phyloP scores from a whole-genome alignment of 164 flowering plant genomes.

The Saururus chinensis region DNA sequence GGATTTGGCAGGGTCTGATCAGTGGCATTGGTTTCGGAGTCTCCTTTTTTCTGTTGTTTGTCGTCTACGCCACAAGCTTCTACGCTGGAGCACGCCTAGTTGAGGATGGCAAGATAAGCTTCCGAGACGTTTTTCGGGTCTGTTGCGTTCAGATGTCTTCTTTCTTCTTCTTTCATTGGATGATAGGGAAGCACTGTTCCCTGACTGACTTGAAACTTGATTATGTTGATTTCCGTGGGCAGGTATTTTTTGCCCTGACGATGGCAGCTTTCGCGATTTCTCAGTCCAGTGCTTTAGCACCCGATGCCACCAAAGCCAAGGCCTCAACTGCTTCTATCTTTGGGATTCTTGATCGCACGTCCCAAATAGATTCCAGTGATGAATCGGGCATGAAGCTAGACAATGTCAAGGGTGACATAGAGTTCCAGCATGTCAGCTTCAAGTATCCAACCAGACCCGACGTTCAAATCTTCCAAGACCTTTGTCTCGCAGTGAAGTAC shows the following conservation, averaged over 20 bases:
- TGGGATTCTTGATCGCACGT: conserved; percentile 15
- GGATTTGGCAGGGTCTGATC: conserved; percentile 17
- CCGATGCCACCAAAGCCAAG: conserved; percentile 18
- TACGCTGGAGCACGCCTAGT: conserved; percentile 20
- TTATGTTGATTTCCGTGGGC: background rate
- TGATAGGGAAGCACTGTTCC: background rate
- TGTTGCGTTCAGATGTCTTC: background rate
- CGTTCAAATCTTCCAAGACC: conserved; percentile 13
- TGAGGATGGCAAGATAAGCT: conserved; percentile 16
- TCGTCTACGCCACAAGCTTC: conserved; percentile 18
- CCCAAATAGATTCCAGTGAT: conserved; percentile 17
- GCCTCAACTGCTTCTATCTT: conserved; percentile 16
- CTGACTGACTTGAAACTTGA: too few species aligned
- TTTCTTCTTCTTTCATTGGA: background rate
- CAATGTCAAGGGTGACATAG: conserved; percentile 15
- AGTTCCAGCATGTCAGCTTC: conserved; percentile 17
- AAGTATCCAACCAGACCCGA: conserved; percentile 21
- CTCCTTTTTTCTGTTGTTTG: conserved; percentile 14
- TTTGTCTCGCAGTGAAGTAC: conserved; percentile 12
- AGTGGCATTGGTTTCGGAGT: conserved; percentile 18
- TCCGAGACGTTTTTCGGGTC: conserved; percentile 17
- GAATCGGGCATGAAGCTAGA: conserved; percentile 11
- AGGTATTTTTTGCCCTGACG: conserved; percentile 21
- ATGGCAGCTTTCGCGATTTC: conserved; percentile 13
- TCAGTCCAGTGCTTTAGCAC: conserved; percentile 17